A percentile compares a stretch with the other conserved stretches of the same genome.
phyloP scores from a whole-genome alignment of 345 rosid species.

The Mercurialis annua region DNA sequence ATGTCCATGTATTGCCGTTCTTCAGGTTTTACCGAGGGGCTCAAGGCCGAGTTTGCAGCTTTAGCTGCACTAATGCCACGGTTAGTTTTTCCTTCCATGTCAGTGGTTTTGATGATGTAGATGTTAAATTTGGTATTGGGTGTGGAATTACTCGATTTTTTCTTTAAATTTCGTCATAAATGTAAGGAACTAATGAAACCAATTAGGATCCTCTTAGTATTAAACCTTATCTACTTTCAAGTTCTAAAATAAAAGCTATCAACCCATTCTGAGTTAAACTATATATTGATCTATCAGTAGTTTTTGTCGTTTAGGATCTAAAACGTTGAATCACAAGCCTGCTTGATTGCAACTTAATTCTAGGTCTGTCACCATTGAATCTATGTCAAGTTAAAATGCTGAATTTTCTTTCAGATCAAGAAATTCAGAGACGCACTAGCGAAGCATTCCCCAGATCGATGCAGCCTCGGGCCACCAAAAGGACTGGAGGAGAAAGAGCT shows the following conservation, averaged over 20 bases:
- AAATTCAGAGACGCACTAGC: conserved; percentile 90
- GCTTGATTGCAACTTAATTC: neutral
- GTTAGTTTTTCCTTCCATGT: conserved; percentile 37
- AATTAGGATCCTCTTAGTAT: neutral
- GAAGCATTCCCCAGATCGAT: conserved; percentile 69
- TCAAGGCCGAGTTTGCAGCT: conserved; percentile 88
- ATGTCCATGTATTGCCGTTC: conserved; percentile 88
- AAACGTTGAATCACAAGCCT: neutral
- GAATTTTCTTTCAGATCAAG: conserved; percentile 53
- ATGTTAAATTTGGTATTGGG: neutral
- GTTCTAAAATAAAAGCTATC: neutral
- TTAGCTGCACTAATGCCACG: conserved; percentile 98
- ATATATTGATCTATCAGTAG: neutral
- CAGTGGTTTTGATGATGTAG: neutral
- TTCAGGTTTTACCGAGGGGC: conserved; percentile 85
- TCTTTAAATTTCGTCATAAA: neutral
- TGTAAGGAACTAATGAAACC: neutral
- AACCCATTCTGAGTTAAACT: neutral
- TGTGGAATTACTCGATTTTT: neutral
- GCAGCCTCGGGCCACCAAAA: conserved; percentile 73
- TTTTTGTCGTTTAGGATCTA: neutral
- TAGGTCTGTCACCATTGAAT: too few relatives aligned
- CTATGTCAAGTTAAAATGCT: too few relatives aligned
- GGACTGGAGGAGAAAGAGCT: conserved; percentile 96
- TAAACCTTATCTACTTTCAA: neutral